These are phyloP conservation scores for Paulownia fortunei DNA, from an alignment of 257 asterid species.

Conservation along the genomic window DNA sequence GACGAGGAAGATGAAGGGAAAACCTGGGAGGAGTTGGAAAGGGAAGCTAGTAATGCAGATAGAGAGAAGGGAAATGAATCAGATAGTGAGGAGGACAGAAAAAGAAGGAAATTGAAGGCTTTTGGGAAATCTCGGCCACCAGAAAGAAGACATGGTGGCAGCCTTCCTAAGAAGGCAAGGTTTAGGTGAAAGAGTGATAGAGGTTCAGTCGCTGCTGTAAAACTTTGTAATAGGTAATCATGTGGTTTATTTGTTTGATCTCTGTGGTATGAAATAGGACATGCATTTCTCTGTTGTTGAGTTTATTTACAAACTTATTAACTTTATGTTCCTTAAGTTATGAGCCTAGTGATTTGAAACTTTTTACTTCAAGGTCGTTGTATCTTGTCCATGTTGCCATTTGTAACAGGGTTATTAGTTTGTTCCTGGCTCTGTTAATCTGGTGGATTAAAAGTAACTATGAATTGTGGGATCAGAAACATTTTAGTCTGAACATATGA, in stretches of 20 bases:
- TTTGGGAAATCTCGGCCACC: slow-evolving; percentile 57
- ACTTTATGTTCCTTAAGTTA: neutral
- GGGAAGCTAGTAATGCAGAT: slow-evolving; percentile 71
- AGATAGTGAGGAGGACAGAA: slow-evolving; percentile 67
- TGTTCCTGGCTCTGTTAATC: slow-evolving; percentile 2
- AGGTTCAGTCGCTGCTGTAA: neutral
- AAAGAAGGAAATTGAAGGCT: slow-evolving; percentile 54
- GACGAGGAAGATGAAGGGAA: slow-evolving; percentile 65
- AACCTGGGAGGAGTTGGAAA: slow-evolving; percentile 73
- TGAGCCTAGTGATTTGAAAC: neutral
- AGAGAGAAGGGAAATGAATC: slow-evolving; percentile 63
- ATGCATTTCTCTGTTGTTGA: neutral
- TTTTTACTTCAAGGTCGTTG: neutral
- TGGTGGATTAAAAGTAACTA: neutral
- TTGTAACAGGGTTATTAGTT: neutral
- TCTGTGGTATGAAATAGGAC: neutral
- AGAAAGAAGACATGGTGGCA: slow-evolving; percentile 48
- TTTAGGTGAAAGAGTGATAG: slow-evolving; percentile 46
- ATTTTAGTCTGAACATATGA: neutral
- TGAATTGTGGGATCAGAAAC: neutral
- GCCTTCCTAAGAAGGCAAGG: slow-evolving; percentile 55
- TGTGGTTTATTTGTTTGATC: slow-evolving; percentile 4
- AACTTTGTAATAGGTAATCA: slow-evolving; percentile 8
- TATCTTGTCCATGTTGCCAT: neutral
- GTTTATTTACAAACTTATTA: neutral